Base-by-base conservation (phyloP, 2,329 filamentous ascomycete species). In the Neophaeococcomyces mojaviensis region DNA sequence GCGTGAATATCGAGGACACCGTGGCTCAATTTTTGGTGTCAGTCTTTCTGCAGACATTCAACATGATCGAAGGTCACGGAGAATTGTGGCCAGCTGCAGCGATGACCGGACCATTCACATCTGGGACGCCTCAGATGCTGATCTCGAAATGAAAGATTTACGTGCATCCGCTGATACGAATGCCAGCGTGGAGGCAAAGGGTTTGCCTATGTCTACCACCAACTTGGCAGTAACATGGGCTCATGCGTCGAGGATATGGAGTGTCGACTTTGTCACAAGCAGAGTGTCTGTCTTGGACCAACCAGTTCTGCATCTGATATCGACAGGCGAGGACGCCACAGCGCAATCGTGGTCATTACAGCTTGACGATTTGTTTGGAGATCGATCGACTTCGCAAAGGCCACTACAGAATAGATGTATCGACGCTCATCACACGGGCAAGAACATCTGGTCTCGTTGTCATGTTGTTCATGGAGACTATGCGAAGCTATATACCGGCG, bases 11-110 rank as follows among this genome's bases (percentile, higher is more conserved):
- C 71, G 72, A 7, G 79, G 78, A 1, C 92, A 98, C 58, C 88
- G 96, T 59, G 92, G 92, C 0, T 96, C 90, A 1, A 84, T 98
- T 22, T 98, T 96, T 55, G 89, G 88, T 1, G 85, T 98, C 2
- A 75, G 81, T 26, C 84, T 97, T 30, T 94, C 88, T 0, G 68
- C 75, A 1, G 60, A 68, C 54, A 63, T 82, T 16, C 50, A 52
- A 5, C 54, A 66, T 12, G 56, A 51, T 13, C 68, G 67, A 0
- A 60, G 59, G 5, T 61, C 61, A 16, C 68, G 70, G 20, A 73
- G 85, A 42, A 64, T 95, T n/a, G 71, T 98, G 28, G 86, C 84
- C 12, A 96, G 86, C 58, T 98, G 92, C 62, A 97, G 90, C 59
- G 92, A 98, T 60, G 92, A 98, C 64, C 77, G 92, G 41, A 95